phyloP scores from a whole-genome alignment of 2,329 filamentous ascomycete genomes.

The Ilyonectria sp. region DNA sequence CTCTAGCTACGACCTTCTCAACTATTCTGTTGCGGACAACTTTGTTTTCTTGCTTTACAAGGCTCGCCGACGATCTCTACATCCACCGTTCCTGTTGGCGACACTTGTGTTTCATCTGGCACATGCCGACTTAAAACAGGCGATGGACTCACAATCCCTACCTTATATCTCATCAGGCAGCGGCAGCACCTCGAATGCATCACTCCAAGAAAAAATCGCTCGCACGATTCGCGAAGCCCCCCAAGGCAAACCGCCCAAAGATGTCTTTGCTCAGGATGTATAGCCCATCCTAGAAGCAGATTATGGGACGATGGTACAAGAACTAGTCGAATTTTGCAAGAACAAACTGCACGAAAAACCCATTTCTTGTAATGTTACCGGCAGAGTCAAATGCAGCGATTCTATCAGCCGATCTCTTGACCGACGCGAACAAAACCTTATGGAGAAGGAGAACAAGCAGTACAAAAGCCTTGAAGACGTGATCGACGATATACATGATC shows the following conservation, averaged over 20 bases:
- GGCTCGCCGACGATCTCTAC: no score
- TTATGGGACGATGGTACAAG: not conserved
- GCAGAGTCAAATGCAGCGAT: not conserved
- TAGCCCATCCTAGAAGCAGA: not conserved
- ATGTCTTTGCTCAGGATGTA: not conserved
- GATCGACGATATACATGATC: not conserved
- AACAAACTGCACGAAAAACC: not conserved
- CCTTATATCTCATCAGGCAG: not conserved
- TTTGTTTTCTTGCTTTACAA: not conserved
- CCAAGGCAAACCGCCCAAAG: not conserved
- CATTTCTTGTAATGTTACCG: not conserved
- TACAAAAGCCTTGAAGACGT: not conserved
- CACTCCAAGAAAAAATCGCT: not conserved
- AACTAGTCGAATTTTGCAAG: not conserved
- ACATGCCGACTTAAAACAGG: not conserved
- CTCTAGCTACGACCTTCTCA: no score
- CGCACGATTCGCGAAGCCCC: not conserved
- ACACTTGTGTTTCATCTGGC: not conserved
- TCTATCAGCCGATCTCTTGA: not conserved
- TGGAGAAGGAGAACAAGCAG: not conserved
- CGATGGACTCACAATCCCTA: not conserved
- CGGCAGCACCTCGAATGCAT: not conserved
- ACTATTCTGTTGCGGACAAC: no score
- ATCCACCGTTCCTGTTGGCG: no score
- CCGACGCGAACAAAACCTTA: not conserved